Conservation (phyloP, 1,284 basidiomycete genomes). For the Blastosporella zonata region DNA sequence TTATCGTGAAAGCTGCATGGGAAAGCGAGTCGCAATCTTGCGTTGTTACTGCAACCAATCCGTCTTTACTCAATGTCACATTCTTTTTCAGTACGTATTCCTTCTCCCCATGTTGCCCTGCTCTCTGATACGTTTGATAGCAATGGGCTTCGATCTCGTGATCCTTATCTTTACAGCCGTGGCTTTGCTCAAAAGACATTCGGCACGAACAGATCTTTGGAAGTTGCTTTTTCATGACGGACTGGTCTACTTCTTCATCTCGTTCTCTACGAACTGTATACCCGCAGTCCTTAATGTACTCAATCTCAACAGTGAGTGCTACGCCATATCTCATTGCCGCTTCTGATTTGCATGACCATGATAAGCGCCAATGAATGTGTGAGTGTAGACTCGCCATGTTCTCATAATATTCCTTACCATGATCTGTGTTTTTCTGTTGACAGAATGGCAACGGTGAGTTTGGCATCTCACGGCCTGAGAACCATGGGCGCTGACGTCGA, state of each 20-base stretch:
- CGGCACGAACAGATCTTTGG: constrained; percentile 53
- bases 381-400: constrained; percentile 26
- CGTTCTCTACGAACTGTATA: constrained; percentile 62
- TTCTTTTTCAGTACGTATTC: constrained; percentile 63
- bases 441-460: constrained; percentile 38
- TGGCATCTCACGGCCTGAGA: constrained; percentile 3
- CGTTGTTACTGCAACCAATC: constrained; percentile 48
- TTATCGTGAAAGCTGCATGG: constrained; percentile 59
- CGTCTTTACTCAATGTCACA: constrained; percentile 55
- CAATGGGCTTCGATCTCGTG: constrained; percentile 65
- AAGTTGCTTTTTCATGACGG: constrained; percentile 68
- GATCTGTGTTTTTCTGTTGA: background rate
- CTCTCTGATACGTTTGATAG: constrained; percentile 29
- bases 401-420: constrained; percentile 7
- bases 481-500: constrained; percentile 12
- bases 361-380: constrained; percentile 66
- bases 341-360: constrained; percentile 7
- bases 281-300: constrained; percentile 63
- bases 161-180: constrained; percentile 54
- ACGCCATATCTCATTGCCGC: background rate
- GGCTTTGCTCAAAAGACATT: constrained; percentile 48
- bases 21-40: constrained; percentile 38
- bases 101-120: background rate
- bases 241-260: constrained; percentile 61
- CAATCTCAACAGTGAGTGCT: constrained; percentile 54